A percentile compares a stretch with the other conserved stretches of the same genome.
phyloP scores from a whole-genome alignment of 2,329 filamentous ascomycete species.

The Penicillium decumbens region DNA sequence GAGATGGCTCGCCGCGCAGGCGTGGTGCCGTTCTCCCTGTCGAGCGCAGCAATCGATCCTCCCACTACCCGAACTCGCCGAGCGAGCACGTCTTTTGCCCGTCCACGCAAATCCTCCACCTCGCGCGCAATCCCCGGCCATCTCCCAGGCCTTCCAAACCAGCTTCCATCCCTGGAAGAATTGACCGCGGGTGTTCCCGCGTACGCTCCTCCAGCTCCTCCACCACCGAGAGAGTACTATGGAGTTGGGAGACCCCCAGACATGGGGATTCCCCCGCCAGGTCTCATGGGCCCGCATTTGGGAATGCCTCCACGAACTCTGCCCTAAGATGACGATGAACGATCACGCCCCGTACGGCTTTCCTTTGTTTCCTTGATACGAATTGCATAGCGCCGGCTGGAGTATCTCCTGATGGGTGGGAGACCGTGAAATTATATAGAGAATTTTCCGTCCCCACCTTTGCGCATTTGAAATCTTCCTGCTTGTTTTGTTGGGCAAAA shows the following conservation, averaged over 20 bases:
- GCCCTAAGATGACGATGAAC: constrained; percentile 26
- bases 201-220: constrained; percentile 36
- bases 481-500: constrained; percentile 6
- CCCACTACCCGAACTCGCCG: constrained; percentile 34
- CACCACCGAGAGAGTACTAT: constrained; percentile 36
- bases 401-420: constrained; percentile 34
- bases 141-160: constrained; percentile 23
- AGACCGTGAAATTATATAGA: constrained; percentile 26
- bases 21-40: constrained; percentile 75
- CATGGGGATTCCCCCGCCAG: constrained; percentile 28
- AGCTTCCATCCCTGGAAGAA: constrained; percentile 45
- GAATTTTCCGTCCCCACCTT: constrained; percentile 18
- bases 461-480: constrained; percentile 13
- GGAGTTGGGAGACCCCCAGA: constrained; percentile 31
- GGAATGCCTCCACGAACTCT: constrained; percentile 37
- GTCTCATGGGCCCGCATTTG: constrained; percentile 30
- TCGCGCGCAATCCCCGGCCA: constrained; percentile 34
- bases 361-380: constrained; percentile 29
- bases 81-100: constrained; percentile 37
- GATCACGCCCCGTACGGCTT: constrained; percentile 25
- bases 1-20: constrained; percentile 94
- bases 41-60: constrained; percentile 53
- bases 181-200: constrained; percentile 46
- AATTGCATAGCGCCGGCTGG: constrained; percentile 40
- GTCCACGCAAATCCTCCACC: constrained; percentile 39